Evolutionary conservation across 2,329 filamentous ascomycete species (phyloP), one percentile per base, ranked within the genome.

Genomic region (Fusarium tricinctum): DNA sequence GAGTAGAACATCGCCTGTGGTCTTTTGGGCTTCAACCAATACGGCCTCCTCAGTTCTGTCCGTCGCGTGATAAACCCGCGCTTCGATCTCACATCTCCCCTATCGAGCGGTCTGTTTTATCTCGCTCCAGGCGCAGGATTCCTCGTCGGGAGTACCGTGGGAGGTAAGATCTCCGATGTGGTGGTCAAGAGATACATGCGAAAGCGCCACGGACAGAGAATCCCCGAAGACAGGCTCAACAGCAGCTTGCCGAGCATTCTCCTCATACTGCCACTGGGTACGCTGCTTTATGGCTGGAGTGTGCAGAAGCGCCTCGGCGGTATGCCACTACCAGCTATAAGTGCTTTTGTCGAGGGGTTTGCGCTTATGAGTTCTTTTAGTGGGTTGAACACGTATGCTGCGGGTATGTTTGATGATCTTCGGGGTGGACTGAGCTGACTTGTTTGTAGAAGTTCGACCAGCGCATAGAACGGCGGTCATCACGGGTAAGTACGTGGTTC

Each of bases 101-200:
- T 91, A 5, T 84, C 89, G 68, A 86, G 86, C 3, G 89, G 88
- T 3, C 81, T 92, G 0, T 91, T 92, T 77, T 92, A 91, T 76
- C 85, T 92, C 23, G 89, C 90, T 0, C 90, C 90, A 0, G 90
- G 89, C 0, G 85, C 83, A 44, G 90, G 90, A 0, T 92, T 91
- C 63, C 77, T 92, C 0, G 56, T 86, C 0, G 89, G 90, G 0
- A 90, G 89, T 2, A 88, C 91, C 51, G 80, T 91, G 51, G 89
- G 90, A 15, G 90, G 90, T 0, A 77, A 78, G 15, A 73, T 81
- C n/a, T 80, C 81, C 0, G 81, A 83, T 44, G 70, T 74, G 19
- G 72, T 79, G 0, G 81, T 82, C 7, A 79, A 78, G 68, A 70
- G 75, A 53, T 81, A 79, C 56, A 80, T 81, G 35, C 66, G 68